Percentiles rank a stretch among this genome's conserved stretches.
phyloP scores from a whole-genome alignment of 225 moss, liverwort and hornwort genomes.

The Sphagnum tenellum region DNA sequence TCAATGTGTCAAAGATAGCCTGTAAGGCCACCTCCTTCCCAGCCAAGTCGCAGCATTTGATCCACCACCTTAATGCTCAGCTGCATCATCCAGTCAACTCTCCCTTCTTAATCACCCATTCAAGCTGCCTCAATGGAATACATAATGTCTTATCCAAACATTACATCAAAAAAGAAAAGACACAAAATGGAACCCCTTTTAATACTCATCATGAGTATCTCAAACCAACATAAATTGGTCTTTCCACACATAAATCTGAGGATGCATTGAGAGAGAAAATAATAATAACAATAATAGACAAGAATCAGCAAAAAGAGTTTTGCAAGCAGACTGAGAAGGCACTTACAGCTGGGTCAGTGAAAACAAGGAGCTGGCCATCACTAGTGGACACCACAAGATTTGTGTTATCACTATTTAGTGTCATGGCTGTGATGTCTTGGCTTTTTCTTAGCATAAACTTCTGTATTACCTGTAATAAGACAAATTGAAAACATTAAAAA shows the following conservation, averaged over 20 bases:
- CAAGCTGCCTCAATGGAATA: too few species aligned
- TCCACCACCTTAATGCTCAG: conserved; percentile 82
- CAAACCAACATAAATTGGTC: too few species aligned
- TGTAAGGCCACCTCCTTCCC: conserved; percentile 70
- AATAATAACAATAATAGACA: neutral
- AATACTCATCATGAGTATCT: too few species aligned
- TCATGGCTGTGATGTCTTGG: conserved; percentile 88
- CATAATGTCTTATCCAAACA: too few species aligned
- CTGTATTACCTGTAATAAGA: conserved; percentile 68
- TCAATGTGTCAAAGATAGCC: conserved; percentile 16
- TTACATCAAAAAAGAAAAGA: too few species aligned
- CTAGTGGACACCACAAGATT: conserved; percentile 90
- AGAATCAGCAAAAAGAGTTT: too few species aligned
- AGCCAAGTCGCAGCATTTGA: conserved; percentile 76
- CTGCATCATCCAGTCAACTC: conserved; percentile 37
- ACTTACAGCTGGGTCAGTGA: conserved; percentile 89
- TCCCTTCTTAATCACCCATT: neutral
- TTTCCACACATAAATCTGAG: neutral
- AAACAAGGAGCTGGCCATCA: conserved; percentile 88
- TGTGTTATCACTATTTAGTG: conserved; percentile 80
- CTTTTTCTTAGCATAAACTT: conserved; percentile 90
- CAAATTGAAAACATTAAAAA: neutral
- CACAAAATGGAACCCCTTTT: too few species aligned
- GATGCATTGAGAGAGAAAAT: neutral
- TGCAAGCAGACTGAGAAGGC: neutral